Percentiles rank a stretch among this genome's conserved stretches.
Conservation (phyloP, 2,329 filamentous ascomycete genomes). For the Arthrinium phaeospermum region DNA sequence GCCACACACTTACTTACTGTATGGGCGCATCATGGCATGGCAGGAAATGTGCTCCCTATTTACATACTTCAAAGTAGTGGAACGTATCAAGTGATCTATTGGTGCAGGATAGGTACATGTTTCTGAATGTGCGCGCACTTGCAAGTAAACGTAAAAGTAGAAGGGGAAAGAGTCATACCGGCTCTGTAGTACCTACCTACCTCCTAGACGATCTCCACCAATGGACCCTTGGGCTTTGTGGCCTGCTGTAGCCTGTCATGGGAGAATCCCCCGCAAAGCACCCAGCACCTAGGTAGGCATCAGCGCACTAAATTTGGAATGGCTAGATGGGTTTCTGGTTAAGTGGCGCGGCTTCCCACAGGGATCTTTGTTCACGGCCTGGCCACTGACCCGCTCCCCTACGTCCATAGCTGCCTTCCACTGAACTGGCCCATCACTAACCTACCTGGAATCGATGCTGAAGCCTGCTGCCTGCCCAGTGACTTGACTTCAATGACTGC, state of each 20-base stretch:
- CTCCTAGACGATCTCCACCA: background rate
- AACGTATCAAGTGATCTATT: no score
- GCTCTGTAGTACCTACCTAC: no score
- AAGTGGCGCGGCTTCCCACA: background rate
- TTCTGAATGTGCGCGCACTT: background rate
- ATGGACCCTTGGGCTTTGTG: background rate
- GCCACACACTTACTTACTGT: background rate
- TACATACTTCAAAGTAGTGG: no score
- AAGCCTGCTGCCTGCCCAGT: background rate
- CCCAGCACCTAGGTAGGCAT: no score
- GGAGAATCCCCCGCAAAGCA: background rate
- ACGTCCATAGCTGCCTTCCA: background rate
- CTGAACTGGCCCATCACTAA: background rate
- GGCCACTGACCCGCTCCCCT: background rate
- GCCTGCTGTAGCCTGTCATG: background rate
- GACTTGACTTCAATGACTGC: background rate
- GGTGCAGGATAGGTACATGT: no score
- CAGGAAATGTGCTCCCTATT: no score
- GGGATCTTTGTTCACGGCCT: background rate
- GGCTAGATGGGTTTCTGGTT: background rate
- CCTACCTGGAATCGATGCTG: background rate
- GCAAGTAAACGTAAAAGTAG: background rate
- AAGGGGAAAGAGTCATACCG: constrained; percentile 1
- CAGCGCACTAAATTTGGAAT: constrained; percentile 6
- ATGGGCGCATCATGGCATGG: no score